phyloP scores from a whole-genome alignment of 768 basidiomycete species.

The Podaxis sp. region DNA sequence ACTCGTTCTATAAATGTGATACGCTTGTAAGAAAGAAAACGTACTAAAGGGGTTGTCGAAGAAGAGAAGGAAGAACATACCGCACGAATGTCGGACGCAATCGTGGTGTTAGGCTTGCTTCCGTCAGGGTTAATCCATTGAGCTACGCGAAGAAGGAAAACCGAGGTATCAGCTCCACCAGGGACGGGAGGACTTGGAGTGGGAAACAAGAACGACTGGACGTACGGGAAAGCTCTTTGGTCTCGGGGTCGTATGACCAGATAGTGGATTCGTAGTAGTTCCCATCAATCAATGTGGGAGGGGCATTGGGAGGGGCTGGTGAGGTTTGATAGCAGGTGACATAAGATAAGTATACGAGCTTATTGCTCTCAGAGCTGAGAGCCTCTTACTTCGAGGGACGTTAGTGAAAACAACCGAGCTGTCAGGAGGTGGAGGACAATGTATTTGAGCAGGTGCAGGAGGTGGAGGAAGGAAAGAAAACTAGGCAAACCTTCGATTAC shows the following conservation, averaged over 20 bases:
- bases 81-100: constrained; percentile 34
- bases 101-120: constrained; percentile 28
- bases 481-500: constrained; percentile 17
- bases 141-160: constrained; percentile 22
- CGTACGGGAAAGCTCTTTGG: constrained; percentile 37
- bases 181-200: neutral
- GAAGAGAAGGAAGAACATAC: constrained; percentile 14
- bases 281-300: neutral
- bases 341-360: neutral
- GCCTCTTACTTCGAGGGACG: constrained; percentile 29
- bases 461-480: neutral
- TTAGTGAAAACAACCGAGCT: constrained; percentile 33
- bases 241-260: constrained; percentile 36
- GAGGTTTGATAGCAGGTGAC: neutral
- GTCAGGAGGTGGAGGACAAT: neutral
- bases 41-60: neutral
- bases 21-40: neutral
- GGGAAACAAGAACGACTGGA: neutral
- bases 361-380: neutral
- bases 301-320: constrained; percentile 26
- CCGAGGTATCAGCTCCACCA: neutral
- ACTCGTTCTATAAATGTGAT: constrained; percentile 21
- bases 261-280: constrained; percentile 39
- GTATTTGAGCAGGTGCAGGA: neutral
- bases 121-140: constrained; percentile 44